Base-by-base conservation (phyloP, 345 rosid genomes). In the Arabis alpina region DNA sequence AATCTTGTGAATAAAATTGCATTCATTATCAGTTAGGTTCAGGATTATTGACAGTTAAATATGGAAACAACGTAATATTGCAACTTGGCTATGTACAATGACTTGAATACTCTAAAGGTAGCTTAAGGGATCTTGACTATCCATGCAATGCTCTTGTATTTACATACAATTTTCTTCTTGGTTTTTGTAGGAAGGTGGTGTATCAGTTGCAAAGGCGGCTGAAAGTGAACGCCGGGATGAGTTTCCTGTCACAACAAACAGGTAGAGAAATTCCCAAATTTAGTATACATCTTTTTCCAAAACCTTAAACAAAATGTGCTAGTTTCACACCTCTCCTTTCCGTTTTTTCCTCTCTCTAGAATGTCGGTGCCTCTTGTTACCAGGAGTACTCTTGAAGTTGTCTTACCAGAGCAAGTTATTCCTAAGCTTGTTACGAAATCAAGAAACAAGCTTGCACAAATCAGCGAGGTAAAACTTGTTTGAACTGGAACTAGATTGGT, bases 311-410 rank as follows among this genome's bases (percentile, higher is more conserved):
- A 30, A 50, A 3, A 36, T 36, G 54, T 30, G 36, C 10, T 65
- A 15, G 57, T 52, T 67, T 40, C 47, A 55, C 51, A 43, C 24
- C 8, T 41, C 48, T 23, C 39, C 16, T 50, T 11, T 34, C 23
- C 48, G 39, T 28, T 40, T 11, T 9, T 48, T 41, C n/a, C 23
- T 58, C 41, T 54, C 66, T 61, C 27, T 75, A 86, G 97, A 78
- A 81, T 87, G 66, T 36, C 91, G 27, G 84, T 90, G 48, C 84
- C 99, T 10, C 88, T 95, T 54, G 97, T 95, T 71, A 92, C 99
- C 14, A 84, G 96, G 79, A 95, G 96, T 79, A 95, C 82, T 13
- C 91, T 88, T n/a, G 98, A 95, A 82, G 93, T 92, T 66, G 91
- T 84, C 44, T 82, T 95, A 82, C 99, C 99, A 8, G 97, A 90